phyloP scores from a whole-genome alignment of 1,284 basidiomycete genomes.

The Cryptococcus maquisensis region DNA sequence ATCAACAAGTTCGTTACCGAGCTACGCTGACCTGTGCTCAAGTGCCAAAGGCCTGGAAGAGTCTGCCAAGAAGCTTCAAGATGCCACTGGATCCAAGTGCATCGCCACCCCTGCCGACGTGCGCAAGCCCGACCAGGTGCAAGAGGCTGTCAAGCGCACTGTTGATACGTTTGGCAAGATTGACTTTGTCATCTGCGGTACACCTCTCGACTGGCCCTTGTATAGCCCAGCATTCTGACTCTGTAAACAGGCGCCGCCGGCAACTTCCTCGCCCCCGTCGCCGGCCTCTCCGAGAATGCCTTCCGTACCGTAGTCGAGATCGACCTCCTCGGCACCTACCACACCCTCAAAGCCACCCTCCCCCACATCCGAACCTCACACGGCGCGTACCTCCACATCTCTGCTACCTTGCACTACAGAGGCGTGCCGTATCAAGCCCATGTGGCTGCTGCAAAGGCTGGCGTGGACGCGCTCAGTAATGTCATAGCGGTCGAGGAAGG shows the following conservation, averaged over 20 bases:
- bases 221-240: not conserved
- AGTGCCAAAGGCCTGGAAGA: conserved; percentile 71
- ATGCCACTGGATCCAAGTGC: conserved; percentile 66
- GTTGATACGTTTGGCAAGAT: conserved; percentile 77
- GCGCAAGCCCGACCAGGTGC: conserved; percentile 66
- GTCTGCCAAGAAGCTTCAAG: conserved; percentile 67
- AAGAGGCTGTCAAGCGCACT: conserved; percentile 69
- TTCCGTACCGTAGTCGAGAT: conserved; percentile 94
- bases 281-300: conserved; percentile 73
- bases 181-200: conserved; percentile 92
- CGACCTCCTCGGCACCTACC: conserved; percentile 87
- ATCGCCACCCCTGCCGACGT: conserved; percentile 78
- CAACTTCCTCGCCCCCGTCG: conserved; percentile 82
- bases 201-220: conserved; percentile 5
- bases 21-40: not conserved
- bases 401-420: conserved; percentile 82
- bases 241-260: conserved; percentile 68
- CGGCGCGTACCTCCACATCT: conserved; percentile 87
- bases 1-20: not conserved
- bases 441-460: conserved; percentile 92
- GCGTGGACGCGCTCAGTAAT: conserved; percentile 77
- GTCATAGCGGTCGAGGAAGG: conserved; percentile 91
- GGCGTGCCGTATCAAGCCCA: conserved; percentile 92
- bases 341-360: conserved; percentile 89
- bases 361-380: conserved; percentile 63